Evolutionary conservation across 805 yeast genomes (phyloP), one percentile per base, ranked within the genome.

Genomic region (Debaryomyces castellii): DNA sequence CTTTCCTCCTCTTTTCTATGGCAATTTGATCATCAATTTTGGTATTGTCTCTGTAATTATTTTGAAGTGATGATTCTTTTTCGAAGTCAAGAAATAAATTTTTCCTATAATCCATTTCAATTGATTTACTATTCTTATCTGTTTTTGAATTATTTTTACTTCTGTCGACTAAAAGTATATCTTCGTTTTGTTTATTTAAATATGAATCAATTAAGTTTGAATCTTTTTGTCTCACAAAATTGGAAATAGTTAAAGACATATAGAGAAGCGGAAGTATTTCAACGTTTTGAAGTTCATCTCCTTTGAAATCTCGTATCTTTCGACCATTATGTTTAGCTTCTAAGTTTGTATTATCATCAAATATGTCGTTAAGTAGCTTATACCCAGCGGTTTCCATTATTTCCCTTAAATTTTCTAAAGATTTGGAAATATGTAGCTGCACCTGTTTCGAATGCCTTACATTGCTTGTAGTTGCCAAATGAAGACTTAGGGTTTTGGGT

Each of bases 401-500:
- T 12, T 62, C 60, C 40, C 58, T 53, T 10, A 75, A 51, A 42
- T 69, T 70, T 1, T 65, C 71, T 39, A 76, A 57, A 22, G 73
- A 69, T 42, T 64, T 59, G 3, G 64, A 52, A 18, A 69, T 55
- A 3, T 69, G 59, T 0, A 80, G 44, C 3, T 74, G 63, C 18
- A 72, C 57, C 51, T 78, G 83, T 42, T 67, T 69, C 1, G 82
- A 69, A 45, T 59, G 63, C 2, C 62, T 51, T 4, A 51, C 49
- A 27, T 57, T 52, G 1, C 51, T 50, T 4, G 52, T 41, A 11
- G 64, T 60, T 35, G 56, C 55, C 17, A 66, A 55, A 49, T 66
- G 74, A 3, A 83, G 51, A 5, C 74, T 63, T 9, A 85, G 52
- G 0, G 85, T 83, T 34, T 74, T 74, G 1, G 92, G 91, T 40